A percentile compares a stretch with the other conserved stretches of the same genome.
Conservation (phyloP, 192 early-diverging fungal species). For the Blastocladiella britannica region DNA sequence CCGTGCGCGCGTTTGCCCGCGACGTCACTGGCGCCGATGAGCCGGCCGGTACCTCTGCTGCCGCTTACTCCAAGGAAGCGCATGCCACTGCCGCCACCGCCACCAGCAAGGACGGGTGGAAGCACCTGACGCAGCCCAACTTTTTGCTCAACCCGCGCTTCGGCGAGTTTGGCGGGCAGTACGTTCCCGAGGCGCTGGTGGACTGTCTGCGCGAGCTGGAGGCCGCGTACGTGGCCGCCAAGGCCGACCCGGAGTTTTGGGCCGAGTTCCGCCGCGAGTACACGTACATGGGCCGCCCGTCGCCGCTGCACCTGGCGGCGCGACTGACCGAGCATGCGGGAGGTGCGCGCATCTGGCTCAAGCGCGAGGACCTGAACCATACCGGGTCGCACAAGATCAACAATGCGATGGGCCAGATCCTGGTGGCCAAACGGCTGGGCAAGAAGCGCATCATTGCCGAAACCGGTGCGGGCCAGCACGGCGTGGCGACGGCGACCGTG, state of each 20-base stretch:
- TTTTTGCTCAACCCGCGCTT: slow-evolving; percentile 33
- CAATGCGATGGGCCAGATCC: slow-evolving; percentile 85
- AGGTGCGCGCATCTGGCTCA: slow-evolving; percentile 90
- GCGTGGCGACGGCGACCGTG: slow-evolving; percentile 90
- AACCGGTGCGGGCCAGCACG: slow-evolving; percentile 96
- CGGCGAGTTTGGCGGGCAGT: slow-evolving; percentile 91
- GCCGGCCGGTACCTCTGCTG: slow-evolving; percentile 9
- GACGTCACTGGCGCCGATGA: slow-evolving; percentile 24
- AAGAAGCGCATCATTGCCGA: slow-evolving; percentile 97
- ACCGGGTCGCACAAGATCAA: slow-evolving; percentile 99
- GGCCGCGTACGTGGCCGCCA: slow-evolving; percentile 55
- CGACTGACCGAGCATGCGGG: slow-evolving; percentile 54
- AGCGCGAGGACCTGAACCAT: slow-evolving; percentile 96
- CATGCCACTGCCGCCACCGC: slow-evolving; percentile 7
- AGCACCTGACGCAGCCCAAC: not conserved
- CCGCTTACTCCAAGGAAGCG: slow-evolving; percentile 9
- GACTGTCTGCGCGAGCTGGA: slow-evolving; percentile 83
- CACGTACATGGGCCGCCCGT: slow-evolving; percentile 79
- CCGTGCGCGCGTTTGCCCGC: slow-evolving; percentile 25
- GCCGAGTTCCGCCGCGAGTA: slow-evolving; percentile 76
- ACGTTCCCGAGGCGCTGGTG: slow-evolving; percentile 92
- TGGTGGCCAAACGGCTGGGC: slow-evolving; percentile 83
- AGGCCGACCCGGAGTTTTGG: slow-evolving; percentile 78
- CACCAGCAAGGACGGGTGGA: not conserved
- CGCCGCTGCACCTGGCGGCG: slow-evolving; percentile 67